Conservation (phyloP, 2,329 filamentous ascomycete genomes). For the Ascocoryne sarcoides region DNA sequence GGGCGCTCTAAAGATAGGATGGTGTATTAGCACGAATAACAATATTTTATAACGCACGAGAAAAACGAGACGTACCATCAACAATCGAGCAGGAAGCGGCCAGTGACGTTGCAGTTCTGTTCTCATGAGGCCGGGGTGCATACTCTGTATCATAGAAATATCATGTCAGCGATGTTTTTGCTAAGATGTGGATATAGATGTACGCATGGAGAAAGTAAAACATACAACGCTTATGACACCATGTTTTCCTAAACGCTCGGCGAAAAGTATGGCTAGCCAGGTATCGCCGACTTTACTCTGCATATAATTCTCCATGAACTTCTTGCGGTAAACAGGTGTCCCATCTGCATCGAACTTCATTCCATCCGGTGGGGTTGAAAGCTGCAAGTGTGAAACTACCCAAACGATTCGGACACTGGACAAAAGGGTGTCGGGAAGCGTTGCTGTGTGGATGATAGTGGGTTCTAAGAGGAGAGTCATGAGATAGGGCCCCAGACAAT, state of each 20-base stretch:
- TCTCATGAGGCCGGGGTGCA: neutral
- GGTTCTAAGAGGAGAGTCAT: slow-evolving; percentile 16
- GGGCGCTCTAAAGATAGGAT: neutral
- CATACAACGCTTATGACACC: slow-evolving; percentile 29
- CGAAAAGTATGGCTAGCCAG: slow-evolving; percentile 26
- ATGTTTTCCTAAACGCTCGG: slow-evolving; percentile 22
- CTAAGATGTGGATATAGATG: too few species aligned
- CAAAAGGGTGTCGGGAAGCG: slow-evolving; percentile 8
- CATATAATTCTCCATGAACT: slow-evolving; percentile 29
- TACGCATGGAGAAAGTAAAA: too few species aligned
- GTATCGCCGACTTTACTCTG: slow-evolving; percentile 28
- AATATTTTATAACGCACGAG: slow-evolving; percentile 2
- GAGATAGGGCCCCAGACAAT: slow-evolving; percentile 18
- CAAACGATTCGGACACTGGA: slow-evolving; percentile 28
- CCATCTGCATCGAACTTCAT: slow-evolving; percentile 22
- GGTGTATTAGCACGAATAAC: slow-evolving; percentile 18
- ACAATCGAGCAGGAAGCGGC: neutral
- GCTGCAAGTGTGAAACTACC: slow-evolving; percentile 16
- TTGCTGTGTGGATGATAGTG: slow-evolving; percentile 11
- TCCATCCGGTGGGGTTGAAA: slow-evolving; percentile 1
- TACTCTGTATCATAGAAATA: neutral
- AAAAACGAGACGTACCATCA: slow-evolving; percentile 1
- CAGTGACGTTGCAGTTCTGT: neutral
- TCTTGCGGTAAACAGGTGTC: slow-evolving; percentile 12
- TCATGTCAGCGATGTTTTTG: too few species aligned